Evolutionary conservation across 2,329 filamentous ascomycete genomes (phyloP).

Genomic region (Talaromyces sp.): DNA sequence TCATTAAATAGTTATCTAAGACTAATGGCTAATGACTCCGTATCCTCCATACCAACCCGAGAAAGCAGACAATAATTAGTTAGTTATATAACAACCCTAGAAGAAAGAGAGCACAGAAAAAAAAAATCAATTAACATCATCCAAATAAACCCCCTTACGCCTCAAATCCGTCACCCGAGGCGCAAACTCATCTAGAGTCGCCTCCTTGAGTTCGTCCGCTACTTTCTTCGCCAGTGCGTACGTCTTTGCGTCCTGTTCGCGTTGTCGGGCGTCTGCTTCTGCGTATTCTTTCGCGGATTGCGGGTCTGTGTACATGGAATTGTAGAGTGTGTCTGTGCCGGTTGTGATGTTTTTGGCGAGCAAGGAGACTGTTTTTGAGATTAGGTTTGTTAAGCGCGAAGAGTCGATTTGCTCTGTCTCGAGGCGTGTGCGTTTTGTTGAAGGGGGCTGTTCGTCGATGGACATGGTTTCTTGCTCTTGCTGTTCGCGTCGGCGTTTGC

Average conservation of each 20-base stretch:
- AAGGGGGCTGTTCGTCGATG: slow-evolving; percentile 17
- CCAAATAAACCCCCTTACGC: slow-evolving; percentile 35
- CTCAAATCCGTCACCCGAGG: slow-evolving; percentile 30
- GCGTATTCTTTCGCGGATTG: slow-evolving; percentile 24
- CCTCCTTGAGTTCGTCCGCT: slow-evolving; percentile 28
- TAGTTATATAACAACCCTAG: too few species aligned
- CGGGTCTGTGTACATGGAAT: slow-evolving; percentile 26
- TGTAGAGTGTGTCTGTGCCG: slow-evolving; percentile 37
- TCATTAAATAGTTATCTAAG: background rate
- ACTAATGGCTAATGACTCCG: background rate
- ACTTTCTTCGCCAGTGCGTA: slow-evolving; percentile 26
- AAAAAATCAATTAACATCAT: slow-evolving; percentile 24
- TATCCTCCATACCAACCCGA: background rate
- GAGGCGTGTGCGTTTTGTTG: slow-evolving; percentile 35
- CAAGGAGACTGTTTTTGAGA: slow-evolving; percentile 31
- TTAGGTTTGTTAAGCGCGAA: slow-evolving; percentile 28
- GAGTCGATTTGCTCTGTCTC: slow-evolving; percentile 21
- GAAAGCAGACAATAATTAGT: too few species aligned
- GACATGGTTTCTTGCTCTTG: background rate
- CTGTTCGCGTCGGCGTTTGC: slow-evolving; percentile 35
- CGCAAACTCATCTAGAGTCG: slow-evolving; percentile 26
- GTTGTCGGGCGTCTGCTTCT: slow-evolving; percentile 28
- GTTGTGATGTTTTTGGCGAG: slow-evolving; percentile 33
- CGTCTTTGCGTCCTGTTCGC: slow-evolving; percentile 25
- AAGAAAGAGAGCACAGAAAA: background rate